Base-by-base conservation (phyloP, 352 stramenopile species). In the Hyaloperonospora brassicae region DNA sequence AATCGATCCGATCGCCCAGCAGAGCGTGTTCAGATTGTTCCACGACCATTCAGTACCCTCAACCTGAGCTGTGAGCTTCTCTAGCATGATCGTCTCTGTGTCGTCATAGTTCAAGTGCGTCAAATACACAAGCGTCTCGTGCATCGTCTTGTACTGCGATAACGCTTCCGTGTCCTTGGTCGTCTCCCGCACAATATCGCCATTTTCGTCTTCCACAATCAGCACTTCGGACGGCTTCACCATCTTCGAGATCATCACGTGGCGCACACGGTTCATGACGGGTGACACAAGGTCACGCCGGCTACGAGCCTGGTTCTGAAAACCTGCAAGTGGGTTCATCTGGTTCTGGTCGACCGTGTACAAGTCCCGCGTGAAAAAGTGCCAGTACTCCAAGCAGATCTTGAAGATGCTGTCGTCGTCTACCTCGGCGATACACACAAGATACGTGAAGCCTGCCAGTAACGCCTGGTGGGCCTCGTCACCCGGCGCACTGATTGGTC, bases 71-170 rank as follows among this genome's bases (percentile, higher is more conserved):
- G 85, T 97, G 11, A 99, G 80, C 61, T 98, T 99, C 50, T 98
- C 86, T 14, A 99, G 79, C 94, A 99, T 98, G 52, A 99, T 99
- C 30, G 74, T 97, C 72, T 99, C 97, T 8, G 97, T 99, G 70
- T 99, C 97, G 63, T 98, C 96, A 55, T 97, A 98, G 73, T 99
- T 98, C 45, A 99, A 74, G 69, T 99, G 95, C n/a, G 96, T 99
- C 50, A 99, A 82, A 73, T 99, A 99, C 45, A 99, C 96, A 5
- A 99, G 73, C 11, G 93, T 98, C 76, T 99, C 97, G 54, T 97
- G 83, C 96, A 99, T 99, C 7, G 94, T 98, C 79, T 99, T 99
- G 78, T 99, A 99, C 80, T 99, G 95, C 30, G 96, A 98, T 60
- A 99, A 93, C 1, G 97, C 96, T 67, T 99, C 97, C 7, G 96